Percentiles rank a stretch among this genome's conserved stretches.
These are phyloP conservation scores for Aspergillus avenaceus DNA, from an alignment of 495 filamentous ascomycete species.

Conservation along the genomic window DNA sequence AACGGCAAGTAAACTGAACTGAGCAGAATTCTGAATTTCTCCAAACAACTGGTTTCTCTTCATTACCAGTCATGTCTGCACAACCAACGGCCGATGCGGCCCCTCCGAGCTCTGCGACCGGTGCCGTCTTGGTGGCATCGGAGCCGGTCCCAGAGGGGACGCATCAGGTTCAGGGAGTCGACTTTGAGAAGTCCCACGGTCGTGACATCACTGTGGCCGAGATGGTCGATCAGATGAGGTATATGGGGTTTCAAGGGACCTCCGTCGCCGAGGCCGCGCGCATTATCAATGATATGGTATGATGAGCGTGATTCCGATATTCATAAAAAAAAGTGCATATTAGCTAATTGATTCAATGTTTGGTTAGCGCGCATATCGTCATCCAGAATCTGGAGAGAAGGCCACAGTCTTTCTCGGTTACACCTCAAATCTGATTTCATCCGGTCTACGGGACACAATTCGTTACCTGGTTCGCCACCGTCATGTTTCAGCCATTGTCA, in stretches of 20 bases:
- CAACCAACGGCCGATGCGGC: too few relatives aligned
- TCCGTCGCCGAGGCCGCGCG: slow-evolving; percentile 77
- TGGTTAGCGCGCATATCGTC: slow-evolving; percentile 63
- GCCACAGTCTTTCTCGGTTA: slow-evolving; percentile 97
- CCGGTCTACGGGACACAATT: slow-evolving; percentile 84
- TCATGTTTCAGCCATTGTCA: slow-evolving; percentile 88
- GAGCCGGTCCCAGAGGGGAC: slow-evolving; percentile 72
- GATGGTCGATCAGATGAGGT: slow-evolving; percentile 73
- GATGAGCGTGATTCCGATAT: slow-evolving; percentile 13
- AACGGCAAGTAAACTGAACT: too few relatives aligned
- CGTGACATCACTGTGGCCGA: slow-evolving; percentile 79
- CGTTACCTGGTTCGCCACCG: slow-evolving; percentile 88
- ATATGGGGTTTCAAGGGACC: slow-evolving; percentile 90
- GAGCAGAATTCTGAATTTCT: too few relatives aligned
- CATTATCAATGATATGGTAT: slow-evolving; percentile 94
- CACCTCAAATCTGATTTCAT: slow-evolving; percentile 95
- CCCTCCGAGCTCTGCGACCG: too few relatives aligned
- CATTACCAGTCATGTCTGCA: too few relatives aligned
- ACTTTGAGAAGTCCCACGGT: slow-evolving; percentile 76
- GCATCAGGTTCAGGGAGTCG: slow-evolving; percentile 75
- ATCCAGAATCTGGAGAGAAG: slow-evolving; percentile 65
- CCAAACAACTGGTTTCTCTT: too few relatives aligned
- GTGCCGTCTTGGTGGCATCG: slow-evolving; percentile 83
- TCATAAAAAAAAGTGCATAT: not conserved
- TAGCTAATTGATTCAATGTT: not conserved